These are phyloP conservation scores for Oidium heveae DNA, from an alignment of 2,329 filamentous ascomycete genomes.

Conservation along the genomic window DNA sequence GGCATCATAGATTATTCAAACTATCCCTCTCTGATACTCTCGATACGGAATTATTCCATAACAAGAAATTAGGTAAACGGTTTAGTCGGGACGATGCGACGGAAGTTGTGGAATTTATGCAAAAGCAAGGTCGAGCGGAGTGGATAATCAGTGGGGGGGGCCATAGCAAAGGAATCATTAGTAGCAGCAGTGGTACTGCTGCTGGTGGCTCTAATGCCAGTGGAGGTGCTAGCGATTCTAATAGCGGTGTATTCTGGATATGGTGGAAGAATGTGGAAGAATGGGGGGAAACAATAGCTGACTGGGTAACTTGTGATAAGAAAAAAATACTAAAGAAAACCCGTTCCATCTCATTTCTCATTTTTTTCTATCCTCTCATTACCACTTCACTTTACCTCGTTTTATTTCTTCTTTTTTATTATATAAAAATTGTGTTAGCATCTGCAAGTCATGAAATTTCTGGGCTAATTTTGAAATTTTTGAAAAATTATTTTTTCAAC, in stretches of 20 bases:
- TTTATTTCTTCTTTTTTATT: too few relatives aligned
- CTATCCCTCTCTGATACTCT: slow-evolving; percentile 40
- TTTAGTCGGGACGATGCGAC: slow-evolving; percentile 25
- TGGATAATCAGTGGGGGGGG: slow-evolving; percentile 18
- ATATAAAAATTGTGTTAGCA: too few relatives aligned
- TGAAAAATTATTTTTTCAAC: too few relatives aligned
- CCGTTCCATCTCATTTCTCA: too few relatives aligned
- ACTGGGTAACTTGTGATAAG: slow-evolving; percentile 33
- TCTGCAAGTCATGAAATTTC: too few relatives aligned
- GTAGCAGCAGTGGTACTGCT: too few relatives aligned
- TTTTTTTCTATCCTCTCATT: too few relatives aligned
- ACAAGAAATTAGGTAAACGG: slow-evolving; percentile 26
- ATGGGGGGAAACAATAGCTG: slow-evolving; percentile 58
- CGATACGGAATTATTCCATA: slow-evolving; percentile 31
- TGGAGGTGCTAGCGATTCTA: slow-evolving; percentile 9
- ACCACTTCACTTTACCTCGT: too few relatives aligned
- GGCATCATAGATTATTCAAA: slow-evolving; percentile 49
- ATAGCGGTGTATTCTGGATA: slow-evolving; percentile 33
- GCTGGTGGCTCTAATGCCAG: too few relatives aligned
- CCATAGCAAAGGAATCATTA: slow-evolving; percentile 25
- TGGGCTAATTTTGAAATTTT: too few relatives aligned
- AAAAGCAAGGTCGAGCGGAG: slow-evolving; percentile 35
- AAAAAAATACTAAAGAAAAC: background rate
- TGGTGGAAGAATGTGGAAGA: slow-evolving; percentile 77
- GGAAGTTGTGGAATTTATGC: slow-evolving; percentile 34